Percentiles rank a stretch among this genome's conserved stretches.
These are phyloP conservation scores for Botrytis fragariae DNA, from an alignment of 2,329 filamentous ascomycete genomes.

Conservation along the genomic window DNA sequence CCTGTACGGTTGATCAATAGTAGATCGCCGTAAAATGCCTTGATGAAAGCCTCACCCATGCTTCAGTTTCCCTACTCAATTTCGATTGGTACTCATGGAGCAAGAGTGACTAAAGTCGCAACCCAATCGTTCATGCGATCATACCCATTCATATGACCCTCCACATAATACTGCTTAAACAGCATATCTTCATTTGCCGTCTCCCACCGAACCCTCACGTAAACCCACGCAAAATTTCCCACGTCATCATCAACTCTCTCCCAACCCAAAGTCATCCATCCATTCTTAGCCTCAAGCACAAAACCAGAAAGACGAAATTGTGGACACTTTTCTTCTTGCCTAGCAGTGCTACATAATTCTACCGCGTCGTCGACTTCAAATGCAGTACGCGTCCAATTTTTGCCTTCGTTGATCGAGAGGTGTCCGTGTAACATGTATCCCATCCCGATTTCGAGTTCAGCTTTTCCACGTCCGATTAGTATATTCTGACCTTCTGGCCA, in stretches of 20 bases:
- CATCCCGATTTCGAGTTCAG: not conserved
- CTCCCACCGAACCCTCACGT: not conserved
- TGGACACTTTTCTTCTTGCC: not conserved
- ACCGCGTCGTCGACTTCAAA: constrained; percentile 17
- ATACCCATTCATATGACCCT: constrained; percentile 10
- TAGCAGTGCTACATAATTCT: not conserved
- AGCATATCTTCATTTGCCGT: not conserved
- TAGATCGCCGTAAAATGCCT: not conserved
- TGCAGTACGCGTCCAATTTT: constrained; percentile 11
- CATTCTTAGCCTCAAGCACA: not conserved
- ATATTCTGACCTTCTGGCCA: not conserved
- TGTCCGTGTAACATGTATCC: constrained; percentile 15
- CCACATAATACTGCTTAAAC: constrained; percentile 13
- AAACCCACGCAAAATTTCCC: constrained; percentile 17
- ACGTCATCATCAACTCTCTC: constrained; percentile 17
- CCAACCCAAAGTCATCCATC: not conserved
- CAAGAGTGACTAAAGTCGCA: not conserved
- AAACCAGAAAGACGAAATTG: constrained; percentile 11
- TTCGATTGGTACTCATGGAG: not conserved
- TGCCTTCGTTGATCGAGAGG: constrained; percentile 14
- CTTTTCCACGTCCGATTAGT: constrained; percentile 12
- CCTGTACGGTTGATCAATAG: not conserved
- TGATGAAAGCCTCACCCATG: not conserved
- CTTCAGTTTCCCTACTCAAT: not conserved
- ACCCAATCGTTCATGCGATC: constrained; percentile 19